Conservation (phyloP, 2,329 filamentous ascomycete genomes). For the Orbilia oligospora region DNA sequence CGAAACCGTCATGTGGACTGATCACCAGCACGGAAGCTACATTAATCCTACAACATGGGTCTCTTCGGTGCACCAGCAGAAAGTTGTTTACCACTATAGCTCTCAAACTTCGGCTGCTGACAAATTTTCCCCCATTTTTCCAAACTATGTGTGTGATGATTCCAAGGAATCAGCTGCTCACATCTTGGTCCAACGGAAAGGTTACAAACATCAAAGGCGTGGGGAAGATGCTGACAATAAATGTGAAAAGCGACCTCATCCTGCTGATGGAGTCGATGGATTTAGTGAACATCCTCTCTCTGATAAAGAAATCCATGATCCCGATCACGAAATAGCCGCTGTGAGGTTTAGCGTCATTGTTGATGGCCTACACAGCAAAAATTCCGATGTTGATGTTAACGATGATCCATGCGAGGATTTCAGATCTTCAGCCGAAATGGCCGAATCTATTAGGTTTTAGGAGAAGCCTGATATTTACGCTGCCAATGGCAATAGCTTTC, state of each 20-base stretch:
- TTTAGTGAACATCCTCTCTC: not conserved
- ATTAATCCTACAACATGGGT: conserved; percentile 43
- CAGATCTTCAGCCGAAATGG: not conserved
- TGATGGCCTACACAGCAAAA: not conserved
- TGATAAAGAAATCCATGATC: not conserved
- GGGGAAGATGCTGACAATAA: not conserved
- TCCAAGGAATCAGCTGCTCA: not conserved
- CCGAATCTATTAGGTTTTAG: not conserved
- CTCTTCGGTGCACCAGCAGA: not conserved
- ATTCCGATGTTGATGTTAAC: not conserved
- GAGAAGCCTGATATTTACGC: not conserved
- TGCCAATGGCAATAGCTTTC: not conserved
- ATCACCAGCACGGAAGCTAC: not conserved
- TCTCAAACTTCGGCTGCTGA: not conserved
- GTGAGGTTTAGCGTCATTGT: not conserved
- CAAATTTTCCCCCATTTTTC: not conserved
- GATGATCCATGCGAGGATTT: not conserved
- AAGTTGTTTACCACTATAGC: conserved; percentile 23
- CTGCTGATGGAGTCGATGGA: not conserved
- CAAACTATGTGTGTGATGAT: conserved; percentile 5
- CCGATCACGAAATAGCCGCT: not conserved
- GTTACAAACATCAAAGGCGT: not conserved
- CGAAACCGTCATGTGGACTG: conserved; percentile 32
- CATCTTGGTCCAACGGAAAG: not conserved
- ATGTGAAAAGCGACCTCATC: not conserved